Evolutionary conservation across 179 eudicot species (phyloP).

Genomic region (Amaranthus tricolor): DNA sequence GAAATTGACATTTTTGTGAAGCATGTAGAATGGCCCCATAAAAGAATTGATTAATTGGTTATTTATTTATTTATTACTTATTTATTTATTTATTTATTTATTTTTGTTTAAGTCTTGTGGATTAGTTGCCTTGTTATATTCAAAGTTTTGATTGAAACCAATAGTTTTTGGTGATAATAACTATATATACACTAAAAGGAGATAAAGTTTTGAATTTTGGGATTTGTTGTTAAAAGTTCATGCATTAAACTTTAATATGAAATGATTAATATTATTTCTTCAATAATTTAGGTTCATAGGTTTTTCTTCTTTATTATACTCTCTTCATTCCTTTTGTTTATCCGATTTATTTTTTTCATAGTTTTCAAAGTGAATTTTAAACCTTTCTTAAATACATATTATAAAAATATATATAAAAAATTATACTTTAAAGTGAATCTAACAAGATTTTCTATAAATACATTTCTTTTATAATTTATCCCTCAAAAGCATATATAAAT

Average conservation of each 20-base stretch:
- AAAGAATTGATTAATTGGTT: background rate
- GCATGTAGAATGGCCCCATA: background rate
- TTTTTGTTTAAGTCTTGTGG: background rate
- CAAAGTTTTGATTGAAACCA: constrained; percentile 7
- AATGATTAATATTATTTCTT: background rate
- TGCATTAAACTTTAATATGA: background rate
- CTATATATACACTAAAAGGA: background rate
- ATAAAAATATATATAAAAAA: too few species aligned
- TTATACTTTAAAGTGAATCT: too few species aligned
- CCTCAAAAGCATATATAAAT: too few species aligned
- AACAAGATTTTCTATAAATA: too few species aligned
- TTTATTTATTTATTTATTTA: background rate
- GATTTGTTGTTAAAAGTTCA: background rate
- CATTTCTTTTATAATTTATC: too few species aligned
- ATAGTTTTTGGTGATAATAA: background rate
- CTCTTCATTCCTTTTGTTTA: too few species aligned
- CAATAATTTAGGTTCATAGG: background rate
- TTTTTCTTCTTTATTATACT: too few species aligned
- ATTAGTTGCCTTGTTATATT: constrained; percentile 15
- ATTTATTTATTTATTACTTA: background rate
- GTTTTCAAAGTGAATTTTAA: too few species aligned
- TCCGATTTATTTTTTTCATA: too few species aligned
- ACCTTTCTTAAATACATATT: too few species aligned
- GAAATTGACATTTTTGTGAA: constrained; percentile 3
- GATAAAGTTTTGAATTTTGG: background rate